Evolutionary conservation across 1,284 basidiomycete species (phyloP), one percentile per base, ranked within the genome.

Genomic region (Vanrija sp.): DNA sequence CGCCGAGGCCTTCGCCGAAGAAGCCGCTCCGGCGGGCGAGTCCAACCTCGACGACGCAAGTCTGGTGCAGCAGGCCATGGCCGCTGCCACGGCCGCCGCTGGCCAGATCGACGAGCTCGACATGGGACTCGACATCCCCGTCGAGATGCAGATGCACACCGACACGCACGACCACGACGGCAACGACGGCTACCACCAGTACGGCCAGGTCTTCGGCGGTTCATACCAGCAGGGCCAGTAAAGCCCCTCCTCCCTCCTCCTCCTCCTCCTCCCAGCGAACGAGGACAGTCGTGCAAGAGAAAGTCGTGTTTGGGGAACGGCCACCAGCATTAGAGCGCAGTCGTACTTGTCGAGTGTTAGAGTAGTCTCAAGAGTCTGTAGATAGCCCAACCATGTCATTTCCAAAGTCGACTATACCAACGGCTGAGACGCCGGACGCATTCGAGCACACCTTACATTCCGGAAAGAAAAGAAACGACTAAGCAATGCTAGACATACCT

Each of bases 141-240:
- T 72, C 54, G 72, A 74, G 53, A 74, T 74, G 72, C 70, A 72
- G 51, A 71, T 71, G 69, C 72, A 73, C 57, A 61, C 62, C 38
- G 57, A 53, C 36, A 60, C 56, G 27, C 62, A 67, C 51, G 67
- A 67, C 42, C 65, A 63, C 41, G 67, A 59, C 35, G 54, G 41
- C 31, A 42, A 47, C 39, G 27, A 35, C 9, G 31, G 41, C 16
- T 50, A 51, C 39, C 51, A 53, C 49, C 48, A 38, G 12, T 47
- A 49, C 39, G 45, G 50, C 31, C 46, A 56, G 42, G 49, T 41
- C 14, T 41, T 41, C 16, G 27, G n/a, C 38, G 22, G 25, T 3
- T 31, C 41, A 14, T 49, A 49, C 31, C 48, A 49, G 41, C 41
- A 49, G 48, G 41, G 41, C 24, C 48, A 49, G 41, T 49, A 43